A percentile compares a stretch with the other conserved stretches of the same genome.
Conservation (phyloP, 192 early-diverging fungal genomes). For the Gamsiella multidivaricata region DNA sequence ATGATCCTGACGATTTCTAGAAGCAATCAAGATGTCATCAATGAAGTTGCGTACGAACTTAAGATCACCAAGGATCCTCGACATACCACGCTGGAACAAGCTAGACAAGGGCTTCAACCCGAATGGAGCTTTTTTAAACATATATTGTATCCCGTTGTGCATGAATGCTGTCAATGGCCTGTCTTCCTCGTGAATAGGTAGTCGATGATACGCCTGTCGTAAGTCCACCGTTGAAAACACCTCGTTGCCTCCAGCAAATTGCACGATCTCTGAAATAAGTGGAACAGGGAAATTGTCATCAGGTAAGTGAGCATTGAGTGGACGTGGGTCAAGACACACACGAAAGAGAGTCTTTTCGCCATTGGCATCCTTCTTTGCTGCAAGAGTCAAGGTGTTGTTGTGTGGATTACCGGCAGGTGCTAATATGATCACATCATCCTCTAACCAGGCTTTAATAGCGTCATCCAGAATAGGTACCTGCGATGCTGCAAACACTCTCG, state of each 20-base stretch:
- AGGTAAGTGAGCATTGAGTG: slow-evolving; percentile 8
- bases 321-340: slow-evolving; percentile 21
- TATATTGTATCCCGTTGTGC: slow-evolving; percentile 18
- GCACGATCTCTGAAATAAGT: slow-evolving; percentile 12
- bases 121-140: slow-evolving; percentile 33
- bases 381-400: slow-evolving; percentile 17
- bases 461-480: slow-evolving; percentile 8
- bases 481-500: slow-evolving; percentile 8
- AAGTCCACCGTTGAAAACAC: slow-evolving; percentile 9
- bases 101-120: slow-evolving; percentile 31
- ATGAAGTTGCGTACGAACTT: slow-evolving; percentile 2
- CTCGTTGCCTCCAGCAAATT: neutral
- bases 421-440: slow-evolving; percentile 17
- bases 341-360: slow-evolving; percentile 7
- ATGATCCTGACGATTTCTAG: slow-evolving; percentile 1
- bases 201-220: slow-evolving; percentile 5
- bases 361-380: slow-evolving; percentile 16
- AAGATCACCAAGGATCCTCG: slow-evolving; percentile 16
- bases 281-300: slow-evolving; percentile 22
- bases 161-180: slow-evolving; percentile 25
- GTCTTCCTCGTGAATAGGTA: slow-evolving; percentile 12
- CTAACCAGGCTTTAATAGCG: neutral
- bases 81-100: slow-evolving; percentile 12
- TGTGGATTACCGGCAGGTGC: slow-evolving; percentile 13
- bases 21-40: slow-evolving; percentile 18